These are phyloP conservation scores for Arthroderma uncinatum DNA, from an alignment of 2,329 filamentous ascomycete genomes.

Conservation along the genomic window DNA sequence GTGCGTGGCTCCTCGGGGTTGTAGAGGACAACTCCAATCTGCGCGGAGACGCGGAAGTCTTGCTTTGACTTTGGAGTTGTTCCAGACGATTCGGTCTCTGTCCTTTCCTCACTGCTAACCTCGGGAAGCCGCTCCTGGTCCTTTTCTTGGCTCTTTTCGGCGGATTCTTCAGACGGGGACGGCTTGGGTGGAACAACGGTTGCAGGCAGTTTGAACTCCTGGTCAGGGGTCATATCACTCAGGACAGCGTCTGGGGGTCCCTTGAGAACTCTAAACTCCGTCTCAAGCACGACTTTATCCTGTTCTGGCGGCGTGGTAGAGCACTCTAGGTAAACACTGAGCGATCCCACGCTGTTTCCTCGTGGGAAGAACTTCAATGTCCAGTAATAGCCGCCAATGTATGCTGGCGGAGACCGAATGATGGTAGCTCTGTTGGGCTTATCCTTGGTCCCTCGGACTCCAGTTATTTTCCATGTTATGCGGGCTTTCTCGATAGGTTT, in stretches of 20 bases:
- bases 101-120: neutral
- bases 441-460: slow-evolving; percentile 50
- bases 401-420: slow-evolving; percentile 47
- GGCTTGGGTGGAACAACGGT: slow-evolving; percentile 14
- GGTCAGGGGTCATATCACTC: slow-evolving; percentile 22
- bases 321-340: slow-evolving; percentile 53
- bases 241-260: slow-evolving; percentile 29
- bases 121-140: slow-evolving; percentile 6
- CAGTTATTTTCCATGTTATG: slow-evolving; percentile 48
- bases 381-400: slow-evolving; percentile 51
- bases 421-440: slow-evolving; percentile 48
- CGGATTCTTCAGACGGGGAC: slow-evolving; percentile 8
- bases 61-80: slow-evolving; percentile 11
- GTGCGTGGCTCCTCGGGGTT: slow-evolving; percentile 52
- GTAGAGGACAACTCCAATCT: slow-evolving; percentile 51
- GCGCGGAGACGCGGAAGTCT: slow-evolving; percentile 45
- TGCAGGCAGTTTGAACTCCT: slow-evolving; percentile 23
- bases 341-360: slow-evolving; percentile 47
- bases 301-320: slow-evolving; percentile 38
- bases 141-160: slow-evolving; percentile 11
- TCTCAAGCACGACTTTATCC: slow-evolving; percentile 29
- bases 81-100: slow-evolving; percentile 8
- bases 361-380: slow-evolving; percentile 55
- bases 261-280: slow-evolving; percentile 32
- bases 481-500: slow-evolving; percentile 43